Evolutionary conservation across 768 basidiomycete genomes (phyloP), one percentile per base, ranked within the genome.

Genomic region (Pleurotus sapidus): DNA sequence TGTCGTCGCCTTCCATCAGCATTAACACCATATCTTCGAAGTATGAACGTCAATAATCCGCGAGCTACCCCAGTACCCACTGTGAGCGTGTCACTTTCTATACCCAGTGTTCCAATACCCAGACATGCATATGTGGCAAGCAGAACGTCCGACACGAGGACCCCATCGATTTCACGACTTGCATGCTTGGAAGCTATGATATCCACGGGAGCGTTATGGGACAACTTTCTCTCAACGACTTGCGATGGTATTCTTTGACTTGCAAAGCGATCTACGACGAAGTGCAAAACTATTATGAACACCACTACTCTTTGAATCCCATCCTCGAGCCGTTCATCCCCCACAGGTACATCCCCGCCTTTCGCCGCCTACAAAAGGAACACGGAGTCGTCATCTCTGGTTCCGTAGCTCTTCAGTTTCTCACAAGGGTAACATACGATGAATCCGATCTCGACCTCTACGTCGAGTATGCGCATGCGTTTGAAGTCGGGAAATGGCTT

Each of bases 401-500:
- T 8, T 83, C 83, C 0, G 70, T 68, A 24, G 82, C 81, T 0
- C 72, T 84, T 2, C 83, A 84, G 49, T 81, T 83, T 60, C 70
- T 85, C 42, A 76, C 78, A 48, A 63, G 80, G 14, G 60, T 69
- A 0, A 66, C 67, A 37, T 83, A 81, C 58, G 67, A 71, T 3
- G 71, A 71, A 3, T 72, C 82, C 0, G 82, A 84, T 60, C 73
- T 85, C 6, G 84, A 85, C 55, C 39, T 84, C 3, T 84, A 84
- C 62, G 67, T 72, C 14, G 67, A 75, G 5, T 69, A 72, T 2
- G 63, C 65, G 0, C 62, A 66, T 37, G 64, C 68, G 40, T 46
- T 57, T 12, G 67, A 69, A 18, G 65, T 83, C 4, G 72, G 70
- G 0, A 46, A 46, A 6, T 81, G 75, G 67, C 62, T 83, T 0